Base-by-base conservation (phyloP, 179 eudicot species). In the Kewa caespitosa region DNA sequence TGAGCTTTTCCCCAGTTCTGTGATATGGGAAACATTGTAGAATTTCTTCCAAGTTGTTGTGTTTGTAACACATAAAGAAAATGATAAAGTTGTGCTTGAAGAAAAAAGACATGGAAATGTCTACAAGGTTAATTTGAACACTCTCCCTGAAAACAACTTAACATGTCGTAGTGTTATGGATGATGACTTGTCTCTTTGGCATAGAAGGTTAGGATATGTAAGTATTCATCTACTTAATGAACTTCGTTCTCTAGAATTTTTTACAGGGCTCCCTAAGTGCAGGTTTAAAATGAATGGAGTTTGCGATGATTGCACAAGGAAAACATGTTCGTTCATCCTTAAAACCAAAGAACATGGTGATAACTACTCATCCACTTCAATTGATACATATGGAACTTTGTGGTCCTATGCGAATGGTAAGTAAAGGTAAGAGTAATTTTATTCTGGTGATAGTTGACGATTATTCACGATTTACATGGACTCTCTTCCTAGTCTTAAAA, bases 401-500 rank as follows among this genome's bases (percentile, higher is more conserved):
- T 59, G 34, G 64, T 8, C 62, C 62, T 30, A 70, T 48, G 20
- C 13, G 20, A 2, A 22, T 32, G 6, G 9, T 8, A 50, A 50
- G 74, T 70, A 20, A 30, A 52, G 60, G 60, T 15, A 62, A 32
- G 20, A 31, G 32, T 23, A 10, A 5, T 15, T 67, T 67, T 76
- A 31, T 28, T 0, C 22, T 48, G n/a, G 74, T 74, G 2, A 9
- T 79, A n/a, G 71, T 80, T 18, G 71, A 80, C 70, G 82, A 74
- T 33, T 80, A 43, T 33, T 74, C 74, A 5, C 10, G 60, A 12
- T 73, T 66, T 32, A 75, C 41, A 14, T 74, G 72, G 82, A 23
- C 43, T 1, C 43, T 1, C 0, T 75, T 74, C 38, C 28, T 80
- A 1, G 2, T 10, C 1, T 27, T 14, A 17, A 69, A 80, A n/a